A percentile compares a stretch with the other conserved stretches of the same genome.
These are phyloP conservation scores for Xylariales sp. DNA, from an alignment of 2,329 filamentous ascomycete genomes.

Conservation along the genomic window DNA sequence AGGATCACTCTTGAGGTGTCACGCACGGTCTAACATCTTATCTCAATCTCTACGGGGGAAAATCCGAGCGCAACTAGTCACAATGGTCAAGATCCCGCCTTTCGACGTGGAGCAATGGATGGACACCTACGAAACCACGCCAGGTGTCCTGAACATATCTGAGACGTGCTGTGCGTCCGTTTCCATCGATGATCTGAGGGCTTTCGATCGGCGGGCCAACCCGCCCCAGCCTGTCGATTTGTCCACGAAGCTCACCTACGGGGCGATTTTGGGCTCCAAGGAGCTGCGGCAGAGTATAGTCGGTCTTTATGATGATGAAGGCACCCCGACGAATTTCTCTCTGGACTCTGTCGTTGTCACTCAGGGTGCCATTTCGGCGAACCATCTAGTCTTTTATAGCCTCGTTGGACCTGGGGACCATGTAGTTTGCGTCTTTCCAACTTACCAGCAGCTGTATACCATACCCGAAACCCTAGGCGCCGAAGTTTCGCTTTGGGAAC, in stretches of 20 bases:
- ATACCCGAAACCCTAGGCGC: constrained; percentile 72
- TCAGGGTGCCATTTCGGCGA: constrained; percentile 78
- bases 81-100: constrained; percentile 53
- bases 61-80: too few relatives aligned
- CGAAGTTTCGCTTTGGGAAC: constrained; percentile 72
- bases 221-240: constrained; percentile 39
- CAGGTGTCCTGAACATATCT: constrained; percentile 63
- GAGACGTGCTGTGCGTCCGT: constrained; percentile 76
- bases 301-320: constrained; percentile 57
- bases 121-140: constrained; percentile 54
- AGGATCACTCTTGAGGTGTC: too few relatives aligned
- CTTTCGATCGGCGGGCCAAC: constrained; percentile 51
- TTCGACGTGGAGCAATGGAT: constrained; percentile 74
- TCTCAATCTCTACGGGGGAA: too few relatives aligned
- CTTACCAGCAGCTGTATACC: constrained; percentile 79
- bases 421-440: constrained; percentile 81
- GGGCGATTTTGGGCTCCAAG: constrained; percentile 64
- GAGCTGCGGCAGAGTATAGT: constrained; percentile 61
- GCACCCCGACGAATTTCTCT: constrained; percentile 27
- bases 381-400: constrained; percentile 73
- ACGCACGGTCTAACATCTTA: too few relatives aligned
- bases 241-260: constrained; percentile 64
- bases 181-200: constrained; percentile 63
- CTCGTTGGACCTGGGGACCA: constrained; percentile 72
- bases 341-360: constrained; percentile 69